Evolutionary conservation across 495 filamentous ascomycete genomes (phyloP).

Genomic region (Annulohypoxylon stygium): DNA sequence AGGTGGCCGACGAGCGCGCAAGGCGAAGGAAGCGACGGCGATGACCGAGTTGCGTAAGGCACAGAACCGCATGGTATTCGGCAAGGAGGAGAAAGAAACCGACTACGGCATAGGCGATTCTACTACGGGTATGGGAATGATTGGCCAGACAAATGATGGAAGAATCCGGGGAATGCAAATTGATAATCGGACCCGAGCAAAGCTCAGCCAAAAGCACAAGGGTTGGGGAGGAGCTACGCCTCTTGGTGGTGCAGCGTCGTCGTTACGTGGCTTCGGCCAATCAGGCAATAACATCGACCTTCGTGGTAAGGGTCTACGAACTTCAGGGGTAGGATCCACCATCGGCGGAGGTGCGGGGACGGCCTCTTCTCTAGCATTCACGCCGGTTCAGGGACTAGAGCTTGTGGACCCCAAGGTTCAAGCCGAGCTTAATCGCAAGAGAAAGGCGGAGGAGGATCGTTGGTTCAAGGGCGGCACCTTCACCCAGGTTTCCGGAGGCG

Average conservation of each 20-base stretch:
- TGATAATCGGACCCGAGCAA: constrained; percentile 92
- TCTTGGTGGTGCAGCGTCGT: constrained; percentile 75
- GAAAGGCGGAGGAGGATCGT: constrained; percentile 92
- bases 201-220: constrained; percentile 93
- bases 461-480: constrained; percentile 98
- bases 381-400: constrained; percentile 93
- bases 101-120: constrained; percentile 90
- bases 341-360: constrained; percentile 75
- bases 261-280: constrained; percentile 80
- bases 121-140: constrained; percentile 93
- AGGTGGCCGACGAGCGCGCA: constrained; percentile 89
- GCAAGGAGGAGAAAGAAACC: constrained; percentile 94
- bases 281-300: constrained; percentile 74
- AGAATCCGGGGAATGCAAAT: constrained; percentile 89
- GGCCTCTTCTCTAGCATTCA: constrained; percentile 90
- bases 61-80: constrained; percentile 95
- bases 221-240: constrained; percentile 89
- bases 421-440: constrained; percentile 84
- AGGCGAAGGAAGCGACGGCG: constrained; percentile 95
- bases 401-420: constrained; percentile 94
- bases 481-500: constrained; percentile 79
- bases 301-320: constrained; percentile 77
- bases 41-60: constrained; percentile 98
- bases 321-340: constrained; percentile 79
- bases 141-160: constrained; percentile 88